Conservation (phyloP, 345 rosid species). For the Citrus unshiu region DNA sequence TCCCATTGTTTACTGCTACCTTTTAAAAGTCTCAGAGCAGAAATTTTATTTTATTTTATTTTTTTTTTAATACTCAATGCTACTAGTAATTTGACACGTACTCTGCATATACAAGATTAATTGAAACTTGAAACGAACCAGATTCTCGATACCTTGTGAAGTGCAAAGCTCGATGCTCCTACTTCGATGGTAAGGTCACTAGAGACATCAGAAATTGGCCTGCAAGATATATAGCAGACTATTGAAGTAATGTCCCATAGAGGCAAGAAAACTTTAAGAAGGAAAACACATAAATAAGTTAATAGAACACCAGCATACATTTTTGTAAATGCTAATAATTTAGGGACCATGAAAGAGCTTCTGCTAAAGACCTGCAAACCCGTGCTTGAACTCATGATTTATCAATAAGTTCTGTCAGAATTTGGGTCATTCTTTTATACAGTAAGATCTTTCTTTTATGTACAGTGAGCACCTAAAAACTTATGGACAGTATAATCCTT, state of each 20-base stretch:
- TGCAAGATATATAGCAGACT: conserved; percentile 35
- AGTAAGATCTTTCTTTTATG: conserved; percentile 2
- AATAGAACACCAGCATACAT: conserved; percentile 31
- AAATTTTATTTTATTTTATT: too few relatives aligned
- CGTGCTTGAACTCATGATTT: conserved; percentile 21
- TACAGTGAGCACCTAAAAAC: conserved; percentile 10
- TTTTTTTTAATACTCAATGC: not conserved
- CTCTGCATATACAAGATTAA: not conserved
- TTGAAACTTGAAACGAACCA: not conserved
- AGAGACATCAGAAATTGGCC: conserved; percentile 96
- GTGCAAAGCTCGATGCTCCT: conserved; percentile 79
- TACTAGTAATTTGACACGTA: not conserved
- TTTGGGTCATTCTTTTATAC: too few relatives aligned
- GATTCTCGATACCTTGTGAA: conserved; percentile 69
- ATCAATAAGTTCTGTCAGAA: conserved; percentile 4
- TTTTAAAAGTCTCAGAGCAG: not conserved
- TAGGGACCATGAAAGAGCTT: conserved; percentile 35
- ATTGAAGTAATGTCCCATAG: not conserved
- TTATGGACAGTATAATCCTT: conserved; percentile 18
- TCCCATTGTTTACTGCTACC: too few relatives aligned
- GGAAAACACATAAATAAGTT: conserved; percentile 5
- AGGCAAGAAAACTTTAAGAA: conserved; percentile 9
- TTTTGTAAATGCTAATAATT: conserved; percentile 33
- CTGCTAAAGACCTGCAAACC: conserved; percentile 33
- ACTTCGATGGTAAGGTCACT: conserved; percentile 88